Base-by-base conservation (phyloP, 768 basidiomycete species). In the Pholiota conissans region DNA sequence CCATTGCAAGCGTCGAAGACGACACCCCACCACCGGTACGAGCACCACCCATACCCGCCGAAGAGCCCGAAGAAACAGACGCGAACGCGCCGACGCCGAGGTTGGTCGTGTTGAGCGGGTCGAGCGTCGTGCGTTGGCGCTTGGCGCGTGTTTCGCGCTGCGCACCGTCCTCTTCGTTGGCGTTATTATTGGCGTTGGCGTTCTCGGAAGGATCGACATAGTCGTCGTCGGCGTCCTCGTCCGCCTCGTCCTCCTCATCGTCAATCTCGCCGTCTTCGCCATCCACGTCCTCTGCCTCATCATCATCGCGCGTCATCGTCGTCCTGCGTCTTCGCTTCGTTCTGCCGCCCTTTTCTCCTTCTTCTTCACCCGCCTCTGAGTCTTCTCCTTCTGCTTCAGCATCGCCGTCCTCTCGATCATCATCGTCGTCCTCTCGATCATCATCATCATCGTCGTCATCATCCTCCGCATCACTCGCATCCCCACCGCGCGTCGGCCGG, bases 181-280 rank as follows among this genome's bases (percentile, higher is more conserved):
- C 2, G 29, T 48, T 27, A 24, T 13, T 16, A 30, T 49, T 28
- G 16, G n/a, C 26, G 18, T 49, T 28, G 14, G 2, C 46, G 18
- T 49, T 28, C 20, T 14, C 47, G 1, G 27, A 24, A 4, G 5
- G n/a, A 1, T 46, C 45, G 10, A 18, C 45, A 20, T 22, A 20
- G 14, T n/a, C 26, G 9, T 49, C 47, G 5, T 16, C 47, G 14
- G 16, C 47, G 3, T 28, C 47, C 3, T 48, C 47, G 3, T n/a
- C n/a, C n/a, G n/a, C n/a, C n/a, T n/a, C n/a, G n/a, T 22, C 57
- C 14, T 57, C 50, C 37, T 39, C 49, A 14, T 51, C 56, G n/a
- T 24, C 10, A 6, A 28, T 37, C 22, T 55, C 48, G 26, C 26
- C 47, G 27, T 30, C 47, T 11, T 49, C 26, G 47, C 18, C 47